These are phyloP conservation scores for Neofusicoccum sp. DNA, from an alignment of 2,329 filamentous ascomycete species.

Conservation along the genomic window DNA sequence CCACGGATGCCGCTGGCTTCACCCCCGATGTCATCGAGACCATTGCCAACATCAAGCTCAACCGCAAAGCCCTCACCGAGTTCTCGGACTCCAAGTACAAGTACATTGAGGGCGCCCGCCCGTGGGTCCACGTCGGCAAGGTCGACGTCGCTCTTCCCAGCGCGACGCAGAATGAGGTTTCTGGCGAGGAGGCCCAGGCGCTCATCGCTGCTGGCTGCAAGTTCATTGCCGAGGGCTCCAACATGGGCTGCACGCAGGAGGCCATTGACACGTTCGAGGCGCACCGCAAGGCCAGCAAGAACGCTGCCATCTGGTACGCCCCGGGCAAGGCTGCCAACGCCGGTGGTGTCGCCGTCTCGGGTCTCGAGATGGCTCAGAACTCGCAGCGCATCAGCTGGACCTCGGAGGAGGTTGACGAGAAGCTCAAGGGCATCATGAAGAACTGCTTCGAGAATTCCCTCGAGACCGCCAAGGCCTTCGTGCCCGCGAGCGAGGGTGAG, in stretches of 20 bases:
- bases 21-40: conserved; percentile 73
- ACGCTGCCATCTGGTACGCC: conserved; percentile 84
- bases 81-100: conserved; percentile 70
- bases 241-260: conserved; percentile 98
- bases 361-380: conserved; percentile 99
- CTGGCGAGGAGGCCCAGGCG: conserved; percentile 80
- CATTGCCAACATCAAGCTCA: conserved; percentile 83
- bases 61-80: conserved; percentile 76
- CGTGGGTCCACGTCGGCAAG: conserved; percentile 86
- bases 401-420: conserved; percentile 81
- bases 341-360: conserved; percentile 94
- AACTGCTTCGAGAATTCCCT: conserved; percentile 87
- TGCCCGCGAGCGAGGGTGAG: conserved; percentile 73
- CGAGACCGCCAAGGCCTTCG: conserved; percentile 85
- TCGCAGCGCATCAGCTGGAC: conserved; percentile 83
- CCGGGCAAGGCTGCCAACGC: conserved; percentile 95
- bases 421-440: conserved; percentile 94
- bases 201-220: conserved; percentile 73
- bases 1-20: conserved; percentile 68
- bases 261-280: conserved; percentile 92
- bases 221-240: conserved; percentile 93
- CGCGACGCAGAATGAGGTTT: conserved; percentile 98
- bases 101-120: conserved; percentile 83
- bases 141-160: conserved; percentile 90
- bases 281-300: conserved; percentile 66